These are phyloP conservation scores for Suillus plorans DNA, from an alignment of 768 basidiomycete genomes.

Conservation along the genomic window DNA sequence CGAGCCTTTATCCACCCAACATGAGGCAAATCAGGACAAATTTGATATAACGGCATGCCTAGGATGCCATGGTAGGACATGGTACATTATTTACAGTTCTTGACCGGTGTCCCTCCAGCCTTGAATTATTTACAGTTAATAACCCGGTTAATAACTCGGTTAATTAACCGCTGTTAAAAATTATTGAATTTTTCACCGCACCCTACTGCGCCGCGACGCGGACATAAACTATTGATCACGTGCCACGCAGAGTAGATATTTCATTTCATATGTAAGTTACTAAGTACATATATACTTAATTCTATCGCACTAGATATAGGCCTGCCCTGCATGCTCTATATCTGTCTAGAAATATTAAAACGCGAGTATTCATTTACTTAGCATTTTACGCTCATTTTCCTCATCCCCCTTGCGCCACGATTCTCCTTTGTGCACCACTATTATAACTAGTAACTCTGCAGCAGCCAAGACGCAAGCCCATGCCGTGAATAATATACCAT, in stretches of 20 bases:
- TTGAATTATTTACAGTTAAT: no score
- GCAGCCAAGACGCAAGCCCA: slow-evolving; percentile 55
- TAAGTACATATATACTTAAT: neutral
- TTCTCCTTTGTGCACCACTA: slow-evolving; percentile 59
- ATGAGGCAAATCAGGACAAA: no score
- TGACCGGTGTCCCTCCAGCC: no score
- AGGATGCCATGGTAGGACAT: no score
- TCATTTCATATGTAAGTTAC: neutral
- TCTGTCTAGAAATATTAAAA: neutral
- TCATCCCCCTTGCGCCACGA: slow-evolving; percentile 57
- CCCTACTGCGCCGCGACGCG: neutral
- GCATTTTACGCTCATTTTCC: slow-evolving; percentile 32
- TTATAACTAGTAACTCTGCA: slow-evolving; percentile 54
- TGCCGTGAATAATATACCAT: slow-evolving; percentile 78
- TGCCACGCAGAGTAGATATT: neutral
- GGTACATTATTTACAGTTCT: no score
- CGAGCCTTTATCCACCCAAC: no score
- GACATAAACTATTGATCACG: neutral
- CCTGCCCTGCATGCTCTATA: neutral
- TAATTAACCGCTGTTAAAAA: no score
- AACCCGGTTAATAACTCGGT: no score
- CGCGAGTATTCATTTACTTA: neutral
- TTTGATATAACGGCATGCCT: no score
- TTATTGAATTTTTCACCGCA: no score
- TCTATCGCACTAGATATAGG: neutral